These are phyloP conservation scores for Epichloe baconii DNA, from an alignment of 2,329 filamentous ascomycete species.

Conservation along the genomic window DNA sequence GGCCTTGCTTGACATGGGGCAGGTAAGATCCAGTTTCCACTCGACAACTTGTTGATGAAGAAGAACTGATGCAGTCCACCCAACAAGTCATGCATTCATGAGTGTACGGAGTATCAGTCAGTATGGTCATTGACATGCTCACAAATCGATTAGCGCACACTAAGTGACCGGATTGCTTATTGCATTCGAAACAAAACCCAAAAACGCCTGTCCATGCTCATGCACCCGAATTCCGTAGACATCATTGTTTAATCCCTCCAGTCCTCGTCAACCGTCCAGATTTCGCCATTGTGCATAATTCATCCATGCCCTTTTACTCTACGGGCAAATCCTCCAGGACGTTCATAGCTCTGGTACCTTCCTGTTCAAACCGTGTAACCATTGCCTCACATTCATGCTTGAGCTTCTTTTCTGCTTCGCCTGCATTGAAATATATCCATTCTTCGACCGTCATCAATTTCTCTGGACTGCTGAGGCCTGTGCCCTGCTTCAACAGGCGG, in stretches of 20 bases:
- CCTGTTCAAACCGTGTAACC: conserved; percentile 69
- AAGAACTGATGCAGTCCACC: too few relatives aligned
- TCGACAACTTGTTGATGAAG: too few relatives aligned
- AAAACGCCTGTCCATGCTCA: not conserved
- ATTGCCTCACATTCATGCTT: conserved; percentile 71
- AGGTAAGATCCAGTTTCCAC: too few relatives aligned
- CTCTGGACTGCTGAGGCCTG: conserved; percentile 59
- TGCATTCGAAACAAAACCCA: not conserved
- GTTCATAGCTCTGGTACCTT: conserved; percentile 67
- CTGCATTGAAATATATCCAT: conserved; percentile 77
- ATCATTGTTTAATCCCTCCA: not conserved
- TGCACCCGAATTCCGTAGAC: not conserved
- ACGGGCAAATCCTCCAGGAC: conserved; percentile 60
- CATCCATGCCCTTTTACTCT: conserved; percentile 21
- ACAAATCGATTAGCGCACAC: not conserved
- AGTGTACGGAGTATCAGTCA: too few relatives aligned
- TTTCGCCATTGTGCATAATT: not conserved
- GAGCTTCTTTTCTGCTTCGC: conserved; percentile 65
- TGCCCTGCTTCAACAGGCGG: conserved; percentile 39
- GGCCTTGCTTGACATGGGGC: too few relatives aligned
- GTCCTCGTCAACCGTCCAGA: not conserved
- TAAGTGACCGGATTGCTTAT: not conserved
- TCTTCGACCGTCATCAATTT: conserved; percentile 87
- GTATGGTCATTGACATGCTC: not conserved
- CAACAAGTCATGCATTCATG: too few relatives aligned